Base-by-base conservation (phyloP, 768 basidiomycete genomes). In the Cyathus striatus region DNA sequence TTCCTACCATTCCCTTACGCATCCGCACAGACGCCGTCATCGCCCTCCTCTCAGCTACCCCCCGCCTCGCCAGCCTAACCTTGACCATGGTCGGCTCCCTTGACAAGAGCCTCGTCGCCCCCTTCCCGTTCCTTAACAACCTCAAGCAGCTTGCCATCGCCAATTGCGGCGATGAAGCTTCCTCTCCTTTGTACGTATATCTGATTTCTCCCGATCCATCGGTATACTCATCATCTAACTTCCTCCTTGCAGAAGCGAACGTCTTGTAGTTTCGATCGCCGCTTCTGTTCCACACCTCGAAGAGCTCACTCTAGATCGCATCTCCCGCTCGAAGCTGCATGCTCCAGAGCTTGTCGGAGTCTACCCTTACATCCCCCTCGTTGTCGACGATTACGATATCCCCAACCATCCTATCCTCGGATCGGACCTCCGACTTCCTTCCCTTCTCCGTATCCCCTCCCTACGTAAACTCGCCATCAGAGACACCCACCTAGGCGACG, bases 401-500 rank as follows among this genome's bases (percentile, higher is more conserved):
- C 77, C 80, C 23, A 62, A 66, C 42, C 77, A 79, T 61, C 68
- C 74, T 41, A 12, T 66, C 34, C 62, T 81, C 46, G 81, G 77
- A 26, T 60, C 72, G 16, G 73, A 77, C 30, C 78, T 87, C 40
- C 70, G 66, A 16, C 73, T 88, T 2, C 83, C 85, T 2, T 78
- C 75, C 10, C 76, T 88, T 41, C 72, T 88, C 38, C 72, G 73
- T 49, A 70, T 88, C 37, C 73, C 81, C 5, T 68, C 75, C 35
- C 76, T 88, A 27, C 71, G 67, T 22, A 73, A 71, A 49, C 79
- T 88, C 49, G 70, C 70, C 33, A 77, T 88, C 52, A 74, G 73
- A 43, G 83, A 86, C 55, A 85, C 83, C 0, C 85, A 86, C 61
- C 72, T 88, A 43, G 83, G 83, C 13, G 79, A 82, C 57, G 64